Percentiles rank a stretch among this genome's conserved stretches.
These are phyloP conservation scores for Chrysophaeum taylorii DNA, from an alignment of 352 stramenopile genomes.

Conservation along the genomic window DNA sequence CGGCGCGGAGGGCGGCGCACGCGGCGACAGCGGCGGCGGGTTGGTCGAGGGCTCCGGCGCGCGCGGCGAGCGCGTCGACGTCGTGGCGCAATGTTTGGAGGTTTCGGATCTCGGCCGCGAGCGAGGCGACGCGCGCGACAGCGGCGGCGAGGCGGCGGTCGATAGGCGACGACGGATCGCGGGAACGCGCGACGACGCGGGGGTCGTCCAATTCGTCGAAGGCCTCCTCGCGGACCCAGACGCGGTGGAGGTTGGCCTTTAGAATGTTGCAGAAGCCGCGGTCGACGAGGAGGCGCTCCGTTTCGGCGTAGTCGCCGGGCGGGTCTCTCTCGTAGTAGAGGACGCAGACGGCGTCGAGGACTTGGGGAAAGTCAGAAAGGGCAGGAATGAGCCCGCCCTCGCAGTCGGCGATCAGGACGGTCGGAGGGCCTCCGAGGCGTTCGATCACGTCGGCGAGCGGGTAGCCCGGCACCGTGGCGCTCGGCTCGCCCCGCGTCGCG, in stretches of 20 bases:
- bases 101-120: too few relatives aligned
- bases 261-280: background rate
- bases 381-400: background rate
- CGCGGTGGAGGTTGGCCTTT: background rate
- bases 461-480: background rate
- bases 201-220: too few relatives aligned
- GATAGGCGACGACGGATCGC: too few relatives aligned
- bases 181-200: too few relatives aligned
- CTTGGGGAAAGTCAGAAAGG: background rate
- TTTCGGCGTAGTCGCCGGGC: background rate
- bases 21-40: too few relatives aligned
- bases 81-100: too few relatives aligned
- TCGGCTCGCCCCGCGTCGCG: background rate
- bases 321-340: slow-evolving; percentile 7
- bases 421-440: background rate
- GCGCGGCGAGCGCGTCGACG: too few relatives aligned
- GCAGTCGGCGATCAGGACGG: slow-evolving; percentile 2
- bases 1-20: too few relatives aligned
- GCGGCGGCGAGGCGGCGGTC: too few relatives aligned
- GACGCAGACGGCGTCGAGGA: background rate
- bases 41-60: too few relatives aligned
- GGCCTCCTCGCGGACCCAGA: background rate
- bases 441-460: background rate
- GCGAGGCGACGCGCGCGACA: too few relatives aligned
- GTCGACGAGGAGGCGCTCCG: background rate